Evolutionary conservation across 768 basidiomycete genomes (phyloP), one percentile per base, ranked within the genome.

Genomic region (Serendipita sp.): DNA sequence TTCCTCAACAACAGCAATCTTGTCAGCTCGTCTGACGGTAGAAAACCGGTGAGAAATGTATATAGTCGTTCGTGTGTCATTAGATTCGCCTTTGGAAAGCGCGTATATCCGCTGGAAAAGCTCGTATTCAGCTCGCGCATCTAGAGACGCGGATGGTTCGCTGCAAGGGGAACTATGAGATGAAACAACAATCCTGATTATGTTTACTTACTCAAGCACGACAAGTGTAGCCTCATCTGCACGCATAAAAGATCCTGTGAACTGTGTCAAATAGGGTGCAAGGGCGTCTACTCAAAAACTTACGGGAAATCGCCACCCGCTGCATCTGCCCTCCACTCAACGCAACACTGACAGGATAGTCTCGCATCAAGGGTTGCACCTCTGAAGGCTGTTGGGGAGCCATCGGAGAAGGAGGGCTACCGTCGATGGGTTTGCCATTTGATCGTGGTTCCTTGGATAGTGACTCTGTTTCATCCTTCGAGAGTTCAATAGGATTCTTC

Each of bases 271-370:
- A 13, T 11, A 18, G 18, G 45, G 45, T 11, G 45, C 24, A 13
- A 11, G 24, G 24, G 45, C 11, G 45, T 18, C 11, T 13, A 46
- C 13, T 46, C 13, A 18, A 46, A 11, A 11, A 46, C 45, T 18
- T 18, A 60, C 92, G 81, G 58, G 90, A 87, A 56, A 93, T 80
- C 16, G 92, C 90, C 65, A 94, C 81, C 69, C 88, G 78, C 75
- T 92, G 89, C 90, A 89, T 91, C 88, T 91, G 71, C 38, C 68
- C 69, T 11, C 53, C 53, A 11, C 15, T 16, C 10, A 54, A 30
- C 10, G 53, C 13, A 30, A 54, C 53, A 24, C 24, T 24, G 24
- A 24, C 24, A 24, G 24, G 24, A 24, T 24, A 24, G 24, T 24
- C 24, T 24, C 1, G 24, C 24, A 24, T 24, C 24, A 24, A 24